phyloP scores from a whole-genome alignment of 2,329 filamentous ascomycete genomes.

The Sclerotinia borealis region DNA sequence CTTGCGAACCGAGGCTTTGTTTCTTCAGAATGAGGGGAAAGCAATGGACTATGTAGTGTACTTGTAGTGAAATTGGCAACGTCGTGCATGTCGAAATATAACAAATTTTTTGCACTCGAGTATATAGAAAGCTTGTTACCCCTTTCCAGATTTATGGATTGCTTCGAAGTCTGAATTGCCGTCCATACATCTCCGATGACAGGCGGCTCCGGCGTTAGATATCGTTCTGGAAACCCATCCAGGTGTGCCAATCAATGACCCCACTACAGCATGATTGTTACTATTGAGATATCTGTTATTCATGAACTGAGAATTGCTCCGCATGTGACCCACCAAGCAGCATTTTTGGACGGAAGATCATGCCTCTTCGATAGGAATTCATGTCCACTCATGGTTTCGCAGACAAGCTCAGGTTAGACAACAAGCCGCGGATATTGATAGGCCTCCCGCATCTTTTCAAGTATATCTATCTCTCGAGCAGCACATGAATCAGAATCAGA shows the following conservation, averaged over 20 bases:
- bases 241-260: not conserved
- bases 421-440: not conserved
- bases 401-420: not conserved
- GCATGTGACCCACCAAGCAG: not conserved
- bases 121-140: not conserved
- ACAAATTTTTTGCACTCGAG: not conserved
- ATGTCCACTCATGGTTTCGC: not conserved
- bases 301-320: not conserved
- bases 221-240: not conserved
- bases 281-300: not conserved
- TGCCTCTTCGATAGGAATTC: not conserved
- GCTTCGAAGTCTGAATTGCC: not conserved
- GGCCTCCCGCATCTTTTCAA: not conserved
- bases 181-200: not conserved
- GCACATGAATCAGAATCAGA: not conserved
- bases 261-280: not conserved
- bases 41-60: not conserved
- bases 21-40: not conserved
- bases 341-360: not conserved
- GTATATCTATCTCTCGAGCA: not conserved
- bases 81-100: not conserved
- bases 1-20: not conserved
- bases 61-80: not conserved
- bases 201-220: not conserved
- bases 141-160: not conserved